Conservation (phyloP, 306 rosid genomes). For the Datisca glomerata region DNA sequence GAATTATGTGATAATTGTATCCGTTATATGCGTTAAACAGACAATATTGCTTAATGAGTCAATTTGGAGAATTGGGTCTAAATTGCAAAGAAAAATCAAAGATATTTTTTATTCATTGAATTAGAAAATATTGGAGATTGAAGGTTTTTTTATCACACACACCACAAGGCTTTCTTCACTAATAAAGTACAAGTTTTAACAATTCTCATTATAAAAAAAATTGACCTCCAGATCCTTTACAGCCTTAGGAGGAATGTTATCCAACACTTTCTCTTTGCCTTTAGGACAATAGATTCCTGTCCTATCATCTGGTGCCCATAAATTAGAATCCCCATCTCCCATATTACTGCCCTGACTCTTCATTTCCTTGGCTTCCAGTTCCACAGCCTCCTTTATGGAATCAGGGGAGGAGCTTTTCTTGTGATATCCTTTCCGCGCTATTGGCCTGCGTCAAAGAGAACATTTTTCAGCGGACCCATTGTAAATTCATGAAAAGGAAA, state of each 20-base stretch:
- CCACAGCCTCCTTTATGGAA: conserved; percentile 9
- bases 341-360: conserved; percentile 6
- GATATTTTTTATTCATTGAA: no score
- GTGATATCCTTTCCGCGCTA: conserved; percentile 10
- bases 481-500: neutral
- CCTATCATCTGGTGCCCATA: conserved; percentile 18
- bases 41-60: no score
- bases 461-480: neutral
- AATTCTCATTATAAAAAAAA: no score
- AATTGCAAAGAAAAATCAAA: no score
- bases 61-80: no score
- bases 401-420: conserved; percentile 16
- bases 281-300: conserved; percentile 23
- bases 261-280: conserved; percentile 23
- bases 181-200: no score
- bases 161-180: no score
- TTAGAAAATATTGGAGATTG: no score
- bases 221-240: neutral
- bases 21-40: no score
- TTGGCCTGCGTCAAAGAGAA: conserved; percentile 11
- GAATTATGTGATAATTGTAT: no score
- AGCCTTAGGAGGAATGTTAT: conserved; percentile 10
- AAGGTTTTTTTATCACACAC: no score
- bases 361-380: conserved; percentile 10
- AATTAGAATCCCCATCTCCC: neutral